Percentiles rank a stretch among this genome's conserved stretches.
phyloP scores from a whole-genome alignment of 2,329 filamentous ascomycete genomes.

The Aspergillus clavatus region DNA sequence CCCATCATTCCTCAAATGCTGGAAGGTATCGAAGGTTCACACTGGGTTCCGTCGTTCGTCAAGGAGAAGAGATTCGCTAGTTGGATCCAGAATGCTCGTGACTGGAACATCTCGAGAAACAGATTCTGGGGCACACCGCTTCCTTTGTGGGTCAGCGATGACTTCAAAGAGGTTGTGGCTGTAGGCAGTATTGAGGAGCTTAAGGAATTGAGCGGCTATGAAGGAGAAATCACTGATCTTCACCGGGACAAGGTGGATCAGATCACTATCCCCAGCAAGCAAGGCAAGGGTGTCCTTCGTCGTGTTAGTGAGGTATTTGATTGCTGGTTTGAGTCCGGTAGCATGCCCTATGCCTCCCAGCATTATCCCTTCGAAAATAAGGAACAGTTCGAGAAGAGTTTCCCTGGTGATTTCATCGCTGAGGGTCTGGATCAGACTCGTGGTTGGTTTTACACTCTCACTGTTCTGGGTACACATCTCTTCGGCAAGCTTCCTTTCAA shows the following conservation, averaged over 20 bases:
- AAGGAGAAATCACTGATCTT: conserved; percentile 76
- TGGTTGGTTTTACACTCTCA: conserved; percentile 94
- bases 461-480: conserved; percentile 81
- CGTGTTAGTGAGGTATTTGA: conserved; percentile 88
- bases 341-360: conserved; percentile 87
- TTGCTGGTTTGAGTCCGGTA: conserved; percentile 95
- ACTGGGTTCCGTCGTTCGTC: conserved; percentile 87
- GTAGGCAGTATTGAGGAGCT: conserved; percentile 81
- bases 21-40: conserved; percentile 80
- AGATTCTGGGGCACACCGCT: conserved; percentile 94
- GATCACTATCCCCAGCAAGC: conserved; percentile 87
- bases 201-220: conserved; percentile 77
- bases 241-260: conserved; percentile 90
- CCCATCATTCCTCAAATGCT: conserved; percentile 82
- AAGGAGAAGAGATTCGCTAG: conserved; percentile 87
- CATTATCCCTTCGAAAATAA: conserved; percentile 92
- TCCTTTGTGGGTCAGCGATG: conserved; percentile 86
- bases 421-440: conserved; percentile 90
- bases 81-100: conserved; percentile 85
- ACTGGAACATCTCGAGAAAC: conserved; percentile 94
- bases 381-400: conserved; percentile 71
- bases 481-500: conserved; percentile 83
- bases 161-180: conserved; percentile 80
- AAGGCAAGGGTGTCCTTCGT: conserved; percentile 76
- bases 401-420: conserved; percentile 91